Conservation (phyloP, 106 monocot species). For the Acanthochlamys bracteata region DNA sequence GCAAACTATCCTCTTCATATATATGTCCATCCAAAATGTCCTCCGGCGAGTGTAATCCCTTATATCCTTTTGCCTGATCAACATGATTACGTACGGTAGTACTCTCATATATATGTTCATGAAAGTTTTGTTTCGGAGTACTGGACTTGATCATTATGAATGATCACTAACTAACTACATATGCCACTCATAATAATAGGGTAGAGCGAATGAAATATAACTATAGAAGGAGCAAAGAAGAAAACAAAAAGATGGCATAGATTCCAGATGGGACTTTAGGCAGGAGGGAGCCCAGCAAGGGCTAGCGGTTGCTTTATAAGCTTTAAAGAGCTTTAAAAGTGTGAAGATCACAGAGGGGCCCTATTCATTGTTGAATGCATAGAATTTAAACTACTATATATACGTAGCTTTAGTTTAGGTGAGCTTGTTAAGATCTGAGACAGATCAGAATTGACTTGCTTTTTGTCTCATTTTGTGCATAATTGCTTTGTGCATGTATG, state of each 20-base stretch:
- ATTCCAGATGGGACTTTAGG: neutral
- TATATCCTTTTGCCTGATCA: too few relatives aligned
- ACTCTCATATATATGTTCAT: too few relatives aligned
- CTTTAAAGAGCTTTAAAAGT: neutral
- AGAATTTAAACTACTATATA: too few relatives aligned
- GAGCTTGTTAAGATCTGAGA: neutral
- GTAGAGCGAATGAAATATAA: neutral
- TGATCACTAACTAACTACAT: too few relatives aligned
- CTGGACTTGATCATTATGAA: too few relatives aligned
- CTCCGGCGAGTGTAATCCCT: too few relatives aligned
- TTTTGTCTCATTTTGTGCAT: too few relatives aligned
- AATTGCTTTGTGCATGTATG: too few relatives aligned
- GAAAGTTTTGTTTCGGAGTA: too few relatives aligned
- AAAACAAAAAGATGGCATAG: neutral
- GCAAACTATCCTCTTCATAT: neutral
- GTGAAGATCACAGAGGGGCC: neutral
- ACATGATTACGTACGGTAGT: too few relatives aligned
- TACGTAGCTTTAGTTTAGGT: neutral
- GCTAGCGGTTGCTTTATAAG: neutral
- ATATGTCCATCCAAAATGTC: neutral
- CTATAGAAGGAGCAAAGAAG: neutral
- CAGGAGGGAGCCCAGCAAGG: neutral
- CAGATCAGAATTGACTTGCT: neutral
- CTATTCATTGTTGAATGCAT: neutral
- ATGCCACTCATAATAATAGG: too few relatives aligned